Evolutionary conservation across 2,329 filamentous ascomycete species (phyloP).

Genomic region (Rosellinia necatrix): DNA sequence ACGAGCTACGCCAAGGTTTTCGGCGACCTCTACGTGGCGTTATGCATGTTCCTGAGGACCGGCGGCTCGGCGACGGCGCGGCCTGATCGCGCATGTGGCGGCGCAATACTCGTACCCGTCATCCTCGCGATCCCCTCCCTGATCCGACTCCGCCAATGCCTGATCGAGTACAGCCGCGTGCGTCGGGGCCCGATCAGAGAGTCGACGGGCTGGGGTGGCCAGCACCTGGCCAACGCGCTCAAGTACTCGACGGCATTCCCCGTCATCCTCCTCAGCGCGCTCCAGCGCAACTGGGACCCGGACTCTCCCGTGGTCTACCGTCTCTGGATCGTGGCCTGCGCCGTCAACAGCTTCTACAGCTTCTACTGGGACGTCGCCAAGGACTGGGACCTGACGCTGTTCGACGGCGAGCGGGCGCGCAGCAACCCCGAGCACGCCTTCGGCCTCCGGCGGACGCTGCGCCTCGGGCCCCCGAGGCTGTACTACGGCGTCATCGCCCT

Average conservation of each 20-base stretch:
- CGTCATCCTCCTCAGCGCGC: slow-evolving; percentile 78
- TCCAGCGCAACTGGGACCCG: slow-evolving; percentile 61
- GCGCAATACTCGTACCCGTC: slow-evolving; percentile 77
- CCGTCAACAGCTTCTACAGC: slow-evolving; percentile 88
- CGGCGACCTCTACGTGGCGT: slow-evolving; percentile 83
- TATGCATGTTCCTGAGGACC: slow-evolving; percentile 86
- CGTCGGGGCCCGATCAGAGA: slow-evolving; percentile 59
- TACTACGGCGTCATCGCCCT: slow-evolving; percentile 83
- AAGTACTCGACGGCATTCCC: slow-evolving; percentile 97
- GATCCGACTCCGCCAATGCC: slow-evolving; percentile 88
- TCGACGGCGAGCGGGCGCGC: slow-evolving; percentile 63
- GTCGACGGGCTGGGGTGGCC: slow-evolving; percentile 73
- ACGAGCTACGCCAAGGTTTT: slow-evolving; percentile 94
- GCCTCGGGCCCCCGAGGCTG: slow-evolving; percentile 71
- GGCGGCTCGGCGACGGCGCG: slow-evolving; percentile 75
- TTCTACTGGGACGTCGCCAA: slow-evolving; percentile 98
- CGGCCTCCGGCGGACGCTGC: slow-evolving; percentile 75
- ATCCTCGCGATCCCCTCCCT: slow-evolving; percentile 81
- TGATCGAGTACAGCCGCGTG: slow-evolving; percentile 84
- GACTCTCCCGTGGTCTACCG: slow-evolving; percentile 53
- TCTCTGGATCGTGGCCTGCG: slow-evolving; percentile 72
- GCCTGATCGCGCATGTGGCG: slow-evolving; percentile 82
- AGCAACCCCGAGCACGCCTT: slow-evolving; percentile 65
- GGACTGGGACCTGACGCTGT: slow-evolving; percentile 93
- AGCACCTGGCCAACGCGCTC: slow-evolving; percentile 89